Base-by-base conservation (phyloP, 257 asterid species). In the Agastache rugosa region DNA sequence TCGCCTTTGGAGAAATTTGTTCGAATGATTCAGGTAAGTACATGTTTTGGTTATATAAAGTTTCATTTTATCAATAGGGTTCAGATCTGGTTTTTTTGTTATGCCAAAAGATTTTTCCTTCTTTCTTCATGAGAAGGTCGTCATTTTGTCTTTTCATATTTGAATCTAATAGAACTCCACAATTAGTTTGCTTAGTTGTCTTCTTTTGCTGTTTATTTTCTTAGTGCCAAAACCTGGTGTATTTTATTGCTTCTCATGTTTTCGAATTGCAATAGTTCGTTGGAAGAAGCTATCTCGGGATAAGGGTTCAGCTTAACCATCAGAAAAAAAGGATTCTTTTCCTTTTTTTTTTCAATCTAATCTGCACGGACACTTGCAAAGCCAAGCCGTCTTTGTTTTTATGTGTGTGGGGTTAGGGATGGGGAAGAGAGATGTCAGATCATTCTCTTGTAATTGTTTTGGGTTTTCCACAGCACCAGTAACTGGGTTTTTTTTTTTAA, bases 1-100 rank as follows among this genome's bases (percentile, higher is more conserved):
- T 77, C 59, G 75, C 78, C 76, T 31, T 53, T 39, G 73, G 78
- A 68, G 56, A 59, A 23, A 19, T 12, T 64, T 74, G 44, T 44
- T 48, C 42, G 55, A 71, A 83, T 83, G 87, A 66, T 64, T 75
- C 87, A 80, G 65, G 87, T 83, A 67, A 64, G 65, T 47, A 31
- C 31, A 17, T 31, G 59, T 12, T 10, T 34, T 63, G 29, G 4
- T 68, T 34, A 23, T 29, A 23, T 23, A 0, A 39, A 9, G 9
- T 39, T 8, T 17, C 47, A 14, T 27, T 19, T 22, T 0, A 19
- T 16, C 11, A 5, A 15, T 20, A 42, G 47, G 54, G 37, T 71
- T 69, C 63, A 74, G 63, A 51, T 79, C 73, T 50, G 70, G 15
- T 55, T 42, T 27, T 31, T 29, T 59, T 19, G 63, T 17, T 63